Evolutionary conservation across 164 flowering plant genomes (phyloP), one percentile per base, ranked within the genome.

Genomic region (Nymphaea colorata): DNA sequence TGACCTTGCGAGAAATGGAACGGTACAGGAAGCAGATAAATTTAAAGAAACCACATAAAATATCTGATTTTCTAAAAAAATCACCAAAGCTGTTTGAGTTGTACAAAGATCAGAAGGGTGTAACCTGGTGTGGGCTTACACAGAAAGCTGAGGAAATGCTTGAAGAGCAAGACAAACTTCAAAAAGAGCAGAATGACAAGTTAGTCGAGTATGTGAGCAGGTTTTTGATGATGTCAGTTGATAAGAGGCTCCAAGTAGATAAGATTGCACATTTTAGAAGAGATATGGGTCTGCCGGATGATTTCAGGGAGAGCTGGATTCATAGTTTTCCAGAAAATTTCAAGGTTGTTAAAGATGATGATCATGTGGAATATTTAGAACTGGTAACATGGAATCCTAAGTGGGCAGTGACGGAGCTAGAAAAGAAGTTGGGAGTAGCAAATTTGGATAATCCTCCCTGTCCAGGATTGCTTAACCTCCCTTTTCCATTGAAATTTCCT

Each of bases 321-420:
- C 79, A 80, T 44, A 76, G 74, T 44, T 86, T 80, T 69, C 96
- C 97, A 2, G 73, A 89, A 14, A 74, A 69, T 4, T 91, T 93
- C 69, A 81, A 71, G 82, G 86, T 88, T 10, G 83, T 86, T 16
- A 80, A 78, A 67, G 68, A 69, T 62, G 77, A 85, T 74, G 77
- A 86, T 74, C 91, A 78, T 51, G 64, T 73, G 18, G 87, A 89
- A 73, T 85, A 73, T 64, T 82, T 93, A 75, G 88, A 93, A 79
- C 94, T 93, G 69, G 85, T 84, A 12, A 68, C 80, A 41, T 91
- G 98, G 97, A 87, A 84, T 66, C 86, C 96, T 5, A 73, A 69
- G 66, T 91, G 93, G 98, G 96, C 98, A n/a, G 73, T 91, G 41
- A 91, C 97, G 2, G 97, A 91, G 74, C 79, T 91, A 70, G 97